These are phyloP conservation scores for Malus domestica DNA, from an alignment of 306 rosid species.

Conservation along the genomic window DNA sequence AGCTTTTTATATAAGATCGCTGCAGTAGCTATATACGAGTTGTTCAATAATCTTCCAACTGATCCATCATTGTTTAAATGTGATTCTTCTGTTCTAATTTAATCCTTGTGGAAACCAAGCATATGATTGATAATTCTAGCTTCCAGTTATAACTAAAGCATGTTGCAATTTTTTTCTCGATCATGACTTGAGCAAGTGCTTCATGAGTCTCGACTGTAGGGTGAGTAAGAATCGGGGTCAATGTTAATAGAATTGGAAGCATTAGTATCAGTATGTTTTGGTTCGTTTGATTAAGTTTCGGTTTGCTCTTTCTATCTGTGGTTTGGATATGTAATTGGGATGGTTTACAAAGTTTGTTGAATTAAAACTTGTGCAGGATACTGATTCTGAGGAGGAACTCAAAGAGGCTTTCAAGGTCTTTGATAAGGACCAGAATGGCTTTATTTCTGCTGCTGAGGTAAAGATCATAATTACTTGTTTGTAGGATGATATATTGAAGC, in stretches of 20 bases:
- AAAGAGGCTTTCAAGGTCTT: conserved; percentile 22
- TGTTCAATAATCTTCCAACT: neutral
- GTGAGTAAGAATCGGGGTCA: neutral
- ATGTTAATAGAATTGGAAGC: neutral
- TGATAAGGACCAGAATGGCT: conserved; percentile 28
- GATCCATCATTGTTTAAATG: neutral
- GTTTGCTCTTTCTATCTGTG: neutral
- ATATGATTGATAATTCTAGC: neutral
- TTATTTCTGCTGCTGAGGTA: conserved; percentile 29
- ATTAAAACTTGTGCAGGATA: conserved; percentile 5
- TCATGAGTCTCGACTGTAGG: neutral
- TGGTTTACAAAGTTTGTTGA: neutral
- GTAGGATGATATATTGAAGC: neutral
- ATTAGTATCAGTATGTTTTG: neutral
- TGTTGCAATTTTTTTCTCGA: neutral
- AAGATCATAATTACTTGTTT: neutral
- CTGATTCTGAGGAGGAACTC: conserved; percentile 26
- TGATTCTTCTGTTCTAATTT: neutral
- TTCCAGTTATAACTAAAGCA: neutral
- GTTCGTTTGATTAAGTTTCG: neutral
- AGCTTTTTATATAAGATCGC: neutral
- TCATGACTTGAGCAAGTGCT: neutral
- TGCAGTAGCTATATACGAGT: too few relatives aligned
- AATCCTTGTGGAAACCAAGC: neutral
- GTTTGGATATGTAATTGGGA: neutral